Percentiles rank a stretch among this genome's conserved stretches.
Conservation (phyloP, 1,139 yeast genomes). For the Suhomyces bokatorum region DNA sequence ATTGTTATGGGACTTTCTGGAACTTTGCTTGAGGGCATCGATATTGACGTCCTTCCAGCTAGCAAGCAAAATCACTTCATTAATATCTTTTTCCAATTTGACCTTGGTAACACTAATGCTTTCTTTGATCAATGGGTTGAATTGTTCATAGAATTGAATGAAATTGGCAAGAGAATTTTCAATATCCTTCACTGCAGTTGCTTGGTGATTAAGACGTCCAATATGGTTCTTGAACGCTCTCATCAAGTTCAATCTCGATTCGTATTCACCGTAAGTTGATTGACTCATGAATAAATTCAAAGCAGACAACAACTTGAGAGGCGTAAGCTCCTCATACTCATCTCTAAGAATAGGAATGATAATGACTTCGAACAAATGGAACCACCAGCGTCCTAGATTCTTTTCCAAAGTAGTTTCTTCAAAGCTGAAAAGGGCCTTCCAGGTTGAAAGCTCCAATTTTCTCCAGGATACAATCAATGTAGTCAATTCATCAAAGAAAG, state of each 20-base stretch:
- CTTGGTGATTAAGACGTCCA: constrained; percentile 16
- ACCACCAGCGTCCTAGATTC: constrained; percentile 84
- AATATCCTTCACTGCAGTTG: constrained; percentile 16
- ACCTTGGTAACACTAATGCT: constrained; percentile 49
- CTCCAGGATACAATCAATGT: constrained; percentile 86
- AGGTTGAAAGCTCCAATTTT: constrained; percentile 77
- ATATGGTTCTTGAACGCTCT: constrained; percentile 62
- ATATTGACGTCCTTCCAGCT: constrained; percentile 97
- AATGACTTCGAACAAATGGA: constrained; percentile 77
- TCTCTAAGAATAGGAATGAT: constrained; percentile 47
- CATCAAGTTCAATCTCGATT: constrained; percentile 56
- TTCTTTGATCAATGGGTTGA: constrained; percentile 47
- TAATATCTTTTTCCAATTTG: constrained; percentile 71
- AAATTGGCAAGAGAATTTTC: constrained; percentile 59
- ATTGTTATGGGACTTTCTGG: constrained; percentile 80
- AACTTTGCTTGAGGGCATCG: constrained; percentile 90
- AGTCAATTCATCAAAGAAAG: constrained; percentile 59
- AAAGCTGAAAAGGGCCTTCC: constrained; percentile 72
- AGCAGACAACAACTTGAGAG: constrained; percentile 57
- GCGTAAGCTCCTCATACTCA: constrained; percentile 29
- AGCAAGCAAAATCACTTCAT: constrained; percentile 83
- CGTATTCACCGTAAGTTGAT: constrained; percentile 74
- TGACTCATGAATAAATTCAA: constrained; percentile 75
- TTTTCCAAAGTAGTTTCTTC: constrained; percentile 60
- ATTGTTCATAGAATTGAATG: constrained; percentile 66